Evolutionary conservation across 306 rosid genomes (phyloP), one percentile per base, ranked within the genome.

Genomic region (Acmispon strigosus): DNA sequence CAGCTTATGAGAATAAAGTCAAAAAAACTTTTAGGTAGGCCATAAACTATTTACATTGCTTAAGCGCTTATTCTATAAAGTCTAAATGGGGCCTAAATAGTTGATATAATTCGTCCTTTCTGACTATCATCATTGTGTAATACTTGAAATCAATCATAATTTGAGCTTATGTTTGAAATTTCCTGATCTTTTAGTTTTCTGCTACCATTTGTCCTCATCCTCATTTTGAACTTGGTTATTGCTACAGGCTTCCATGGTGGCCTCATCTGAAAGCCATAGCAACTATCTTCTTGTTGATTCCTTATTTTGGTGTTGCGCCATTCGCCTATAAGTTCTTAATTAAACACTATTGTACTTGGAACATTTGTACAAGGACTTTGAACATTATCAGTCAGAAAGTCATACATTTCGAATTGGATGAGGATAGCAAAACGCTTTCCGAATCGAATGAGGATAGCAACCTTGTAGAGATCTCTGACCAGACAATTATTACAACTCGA

Each of bases 211-310:
- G 16, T 80, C 50, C 57, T 56, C 42, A 47, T 80, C 50, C 57
- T 56, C 42, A 47, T 55, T 75, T 68, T 51, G 41, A 42, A 48
- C 49, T 43, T 75, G 29, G 18, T 50, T 70, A 36, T 41, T 55
- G 10, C 80, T 78, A 42, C 88, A 88, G 94, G 84, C 72, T 73
- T 52, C 84, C 84, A 3, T 76, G 85, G 58, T 86, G 90, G 94
- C 74, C 87, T 66, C 77, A 84, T 62, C 53, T 72, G 34, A 88
- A 82, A 78, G 86, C 87, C 50, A 47, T 73, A 9, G 73, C 74
- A 48, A 86, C 87, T 10, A 16, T 88, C 73, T 36, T 88, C 9
- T 62, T 86, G 69, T 81, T 80, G 66, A 42, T 82, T 66, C 90
- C 87, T 16, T 84, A 73, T 72, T 78, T 84, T 70, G 71, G 82